Evolutionary conservation across 2,329 filamentous ascomycete species (phyloP).

Genomic region (Ciborinia camelliae): DNA sequence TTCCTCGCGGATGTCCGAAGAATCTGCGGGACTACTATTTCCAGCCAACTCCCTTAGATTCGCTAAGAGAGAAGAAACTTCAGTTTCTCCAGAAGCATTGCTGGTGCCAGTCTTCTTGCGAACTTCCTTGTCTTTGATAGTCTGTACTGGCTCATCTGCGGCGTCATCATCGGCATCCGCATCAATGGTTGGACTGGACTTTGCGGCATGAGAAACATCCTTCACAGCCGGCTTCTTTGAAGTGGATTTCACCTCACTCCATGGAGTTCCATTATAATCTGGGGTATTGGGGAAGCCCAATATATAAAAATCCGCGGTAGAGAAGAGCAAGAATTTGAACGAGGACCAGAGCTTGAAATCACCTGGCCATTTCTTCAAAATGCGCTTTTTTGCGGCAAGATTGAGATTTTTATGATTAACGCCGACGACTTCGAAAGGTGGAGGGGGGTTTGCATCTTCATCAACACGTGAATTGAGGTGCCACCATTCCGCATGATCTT

Average conservation of each 20-base stretch:
- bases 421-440: slow-evolving; percentile 28
- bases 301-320: slow-evolving; percentile 19
- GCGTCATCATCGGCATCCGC: neutral
- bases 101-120: neutral
- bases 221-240: neutral
- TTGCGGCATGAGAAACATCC: neutral
- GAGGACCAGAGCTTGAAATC: slow-evolving; percentile 25
- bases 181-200: neutral
- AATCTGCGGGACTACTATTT: neutral
- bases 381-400: slow-evolving; percentile 19
- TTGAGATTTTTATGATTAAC: slow-evolving; percentile 13
- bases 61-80: neutral
- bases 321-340: slow-evolving; percentile 25
- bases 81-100: neutral
- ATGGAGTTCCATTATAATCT: neutral
- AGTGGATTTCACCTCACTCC: neutral
- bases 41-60: neutral
- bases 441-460: slow-evolving; percentile 7
- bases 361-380: slow-evolving; percentile 20
- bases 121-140: neutral
- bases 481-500: slow-evolving; percentile 26
- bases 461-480: slow-evolving; percentile 21
- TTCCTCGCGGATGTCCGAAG: neutral
- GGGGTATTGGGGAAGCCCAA: slow-evolving; percentile 19
- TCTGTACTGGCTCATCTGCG: neutral